phyloP scores from a whole-genome alignment of 352 stramenopile species.

The Plasmopara halstedii region DNA sequence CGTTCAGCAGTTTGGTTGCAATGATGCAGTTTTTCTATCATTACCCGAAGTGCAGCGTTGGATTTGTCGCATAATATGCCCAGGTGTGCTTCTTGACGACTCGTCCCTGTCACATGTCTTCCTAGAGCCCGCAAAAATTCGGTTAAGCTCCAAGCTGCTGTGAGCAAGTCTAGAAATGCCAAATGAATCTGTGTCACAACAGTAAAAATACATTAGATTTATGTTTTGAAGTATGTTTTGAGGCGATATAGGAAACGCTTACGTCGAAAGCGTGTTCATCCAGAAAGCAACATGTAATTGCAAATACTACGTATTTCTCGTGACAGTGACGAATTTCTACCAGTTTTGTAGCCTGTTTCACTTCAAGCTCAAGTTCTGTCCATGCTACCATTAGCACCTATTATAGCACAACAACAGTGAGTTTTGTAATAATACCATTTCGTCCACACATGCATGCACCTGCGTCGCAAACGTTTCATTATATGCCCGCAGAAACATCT shows the following conservation, averaged over 20 bases:
- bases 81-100: constrained; percentile 8
- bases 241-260: not conserved
- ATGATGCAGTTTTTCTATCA: constrained; percentile 23
- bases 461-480: constrained; percentile 41
- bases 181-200: constrained; percentile 22
- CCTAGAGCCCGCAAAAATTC: constrained; percentile 24
- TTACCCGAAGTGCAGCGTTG: constrained; percentile 10
- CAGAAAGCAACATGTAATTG: constrained; percentile 35
- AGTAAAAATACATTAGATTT: not conserved
- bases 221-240: not conserved
- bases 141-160: constrained; percentile 25
- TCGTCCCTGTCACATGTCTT: constrained; percentile 15
- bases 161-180: constrained; percentile 17
- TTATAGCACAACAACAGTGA: too few species aligned
- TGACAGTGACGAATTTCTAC: constrained; percentile 25
- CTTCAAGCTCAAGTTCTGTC: constrained; percentile 18
- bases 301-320: constrained; percentile 28
- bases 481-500: constrained; percentile 33
- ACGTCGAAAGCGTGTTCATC: constrained; percentile 20
- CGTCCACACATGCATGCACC: too few species aligned
- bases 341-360: constrained; percentile 16
- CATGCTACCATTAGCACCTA: constrained; percentile 39
- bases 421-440: too few species aligned
- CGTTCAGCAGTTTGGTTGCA: constrained; percentile 17
- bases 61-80: constrained; percentile 19